Base-by-base conservation (phyloP, 495 filamentous ascomycete genomes). In the Niebla homalea region DNA sequence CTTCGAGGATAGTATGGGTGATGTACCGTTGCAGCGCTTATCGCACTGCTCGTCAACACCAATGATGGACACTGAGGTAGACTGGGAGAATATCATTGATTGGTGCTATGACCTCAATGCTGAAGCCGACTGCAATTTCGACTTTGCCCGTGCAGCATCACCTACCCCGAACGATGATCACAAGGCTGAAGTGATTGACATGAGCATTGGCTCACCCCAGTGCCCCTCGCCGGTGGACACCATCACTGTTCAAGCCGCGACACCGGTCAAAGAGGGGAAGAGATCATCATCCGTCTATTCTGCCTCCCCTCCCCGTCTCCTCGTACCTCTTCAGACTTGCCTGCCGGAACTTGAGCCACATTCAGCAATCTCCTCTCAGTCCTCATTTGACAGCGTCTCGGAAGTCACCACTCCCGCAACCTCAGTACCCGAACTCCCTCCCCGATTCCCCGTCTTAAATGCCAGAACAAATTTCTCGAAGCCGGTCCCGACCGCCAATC, bases 1-100 rank as follows among this genome's bases (percentile, higher is more conserved):
- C 64, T 69, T 45, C 52, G 71, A 36, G 66, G 49, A 54, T 16
- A 42, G 44, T 20, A 20, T 29, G 4, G 29, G 42, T 18, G 56
- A 58, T 22, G 43, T 56, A 7, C 52, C 49, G 4, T 41, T 29
- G 4, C 55, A 45, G 36, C 46, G 45, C 7, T 2, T 36, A 19
- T 38, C 50, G 5, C 37, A 50, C 39, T 46, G 25, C 11, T 15
- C 48, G 5, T 56, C 58, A n/a, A 19, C 29, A 2, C 38, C 18
- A 6, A 36, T 45, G 23, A 53, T 48, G 21, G 42, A 53, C 37
- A 46, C 58, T 22, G 56, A 60, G n/a, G 57, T 52, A 44, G 62
- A 62, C 19, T 97, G 90, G 90, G 90, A 97, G 58, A 86, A 89
- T 39, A 88, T 89, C 57, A 90, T 97, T 57, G 89, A 95, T 62